A percentile compares a stretch with the other conserved stretches of the same genome.
These are phyloP conservation scores for Neurospora terricola DNA, from an alignment of 495 filamentous ascomycete species.

Conservation along the genomic window DNA sequence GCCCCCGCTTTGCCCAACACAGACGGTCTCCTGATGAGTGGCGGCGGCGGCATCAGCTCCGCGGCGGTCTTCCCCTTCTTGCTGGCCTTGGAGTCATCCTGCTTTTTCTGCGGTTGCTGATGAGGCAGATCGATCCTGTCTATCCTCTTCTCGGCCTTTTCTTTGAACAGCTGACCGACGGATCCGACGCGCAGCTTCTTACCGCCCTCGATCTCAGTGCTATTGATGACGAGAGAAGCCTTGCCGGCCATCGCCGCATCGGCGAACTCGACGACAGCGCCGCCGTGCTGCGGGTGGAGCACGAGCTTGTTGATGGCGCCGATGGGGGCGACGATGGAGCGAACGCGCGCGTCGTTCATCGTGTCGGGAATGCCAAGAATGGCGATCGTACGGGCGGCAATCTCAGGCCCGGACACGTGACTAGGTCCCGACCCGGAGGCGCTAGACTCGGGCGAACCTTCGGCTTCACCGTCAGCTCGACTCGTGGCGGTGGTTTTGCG, in stretches of 20 bases:
- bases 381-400: conserved; percentile 45
- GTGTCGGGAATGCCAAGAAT: conserved; percentile 62
- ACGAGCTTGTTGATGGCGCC: conserved; percentile 54
- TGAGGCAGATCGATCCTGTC: conserved; percentile 33
- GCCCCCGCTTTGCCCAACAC: conserved; percentile 43
- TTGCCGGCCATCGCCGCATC: conserved; percentile 62
- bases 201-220: conserved; percentile 54
- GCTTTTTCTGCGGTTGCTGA: conserved; percentile 26
- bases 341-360: conserved; percentile 59
- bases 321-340: conserved; percentile 52
- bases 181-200: conserved; percentile 59
- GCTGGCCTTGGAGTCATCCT: conserved; percentile 10
- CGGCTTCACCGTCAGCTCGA: conserved; percentile 11
- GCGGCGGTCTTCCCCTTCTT: conserved; percentile 25
- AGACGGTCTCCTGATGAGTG: conserved; percentile 51
- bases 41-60: conserved; percentile 41
- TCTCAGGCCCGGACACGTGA: conserved; percentile 14
- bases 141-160: conserved; percentile 44
- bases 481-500: conserved; percentile 33
- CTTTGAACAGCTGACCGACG: conserved; percentile 54
- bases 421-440: background rate
- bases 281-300: conserved; percentile 67
- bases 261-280: conserved; percentile 78
- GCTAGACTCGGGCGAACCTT: conserved; percentile 21
- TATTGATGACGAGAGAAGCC: conserved; percentile 64